Evolutionary conservation across 257 asterid species (phyloP).

Genomic region (Nicotiana tomentosiformis): DNA sequence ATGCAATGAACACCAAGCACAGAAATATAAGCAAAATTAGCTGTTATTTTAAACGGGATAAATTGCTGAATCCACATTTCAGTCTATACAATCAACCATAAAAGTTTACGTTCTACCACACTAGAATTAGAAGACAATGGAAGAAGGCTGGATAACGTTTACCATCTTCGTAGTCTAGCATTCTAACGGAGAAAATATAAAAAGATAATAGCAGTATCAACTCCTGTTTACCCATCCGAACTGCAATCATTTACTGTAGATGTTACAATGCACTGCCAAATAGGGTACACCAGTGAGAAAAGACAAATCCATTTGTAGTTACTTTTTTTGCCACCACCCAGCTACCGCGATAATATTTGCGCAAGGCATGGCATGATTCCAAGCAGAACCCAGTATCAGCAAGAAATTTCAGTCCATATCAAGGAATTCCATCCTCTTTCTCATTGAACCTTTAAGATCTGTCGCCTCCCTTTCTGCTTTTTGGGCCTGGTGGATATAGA

Average conservation of each 20-base stretch:
- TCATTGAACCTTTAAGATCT: slow-evolving; percentile 86
- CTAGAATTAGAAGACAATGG: slow-evolving; percentile 4
- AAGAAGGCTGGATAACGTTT: slow-evolving; percentile 3
- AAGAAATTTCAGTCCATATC: slow-evolving; percentile 64
- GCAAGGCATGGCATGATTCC: slow-evolving; percentile 15
- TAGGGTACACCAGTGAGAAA: background rate
- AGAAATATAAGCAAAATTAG: background rate
- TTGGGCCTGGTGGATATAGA: slow-evolving; percentile 55
- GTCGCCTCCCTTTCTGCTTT: slow-evolving; percentile 83
- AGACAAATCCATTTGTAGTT: slow-evolving; percentile 6
- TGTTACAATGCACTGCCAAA: slow-evolving; percentile 19
- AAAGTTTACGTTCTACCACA: slow-evolving; percentile 3
- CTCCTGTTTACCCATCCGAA: background rate
- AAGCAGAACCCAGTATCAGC: slow-evolving; percentile 9
- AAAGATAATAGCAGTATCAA: slow-evolving; percentile 14
- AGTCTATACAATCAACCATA: background rate
- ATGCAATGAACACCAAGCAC: no score
- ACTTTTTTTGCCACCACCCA: background rate
- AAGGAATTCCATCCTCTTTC: slow-evolving; percentile 94
- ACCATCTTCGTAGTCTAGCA: background rate
- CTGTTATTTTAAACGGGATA: background rate
- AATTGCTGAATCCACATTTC: slow-evolving; percentile 2
- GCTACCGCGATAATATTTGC: slow-evolving; percentile 36
- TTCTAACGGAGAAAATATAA: slow-evolving; percentile 1
- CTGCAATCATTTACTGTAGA: slow-evolving; percentile 6